phyloP scores from a whole-genome alignment of 129 eudicot genomes.

The Flaveria sonorensis region DNA sequence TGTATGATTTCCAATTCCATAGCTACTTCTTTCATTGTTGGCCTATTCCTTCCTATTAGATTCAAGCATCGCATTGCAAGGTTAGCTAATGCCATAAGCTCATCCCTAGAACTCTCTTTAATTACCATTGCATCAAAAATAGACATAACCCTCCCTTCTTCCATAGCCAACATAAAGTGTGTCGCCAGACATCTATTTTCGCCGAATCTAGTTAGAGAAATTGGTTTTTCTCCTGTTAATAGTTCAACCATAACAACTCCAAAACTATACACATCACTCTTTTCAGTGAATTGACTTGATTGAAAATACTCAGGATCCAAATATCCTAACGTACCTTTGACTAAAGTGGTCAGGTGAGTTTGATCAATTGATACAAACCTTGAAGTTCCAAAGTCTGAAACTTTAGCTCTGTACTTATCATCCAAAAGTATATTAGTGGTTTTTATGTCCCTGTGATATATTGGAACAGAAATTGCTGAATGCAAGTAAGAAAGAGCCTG shows the following conservation, averaged over 20 bases:
- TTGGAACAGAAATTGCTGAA: constrained; percentile 27
- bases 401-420: constrained; percentile 30
- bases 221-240: constrained; percentile 23
- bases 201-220: constrained; percentile 12
- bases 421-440: constrained; percentile 35
- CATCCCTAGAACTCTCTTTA: constrained; percentile 12
- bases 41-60: no score
- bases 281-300: constrained; percentile 27
- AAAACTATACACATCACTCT: constrained; percentile 34
- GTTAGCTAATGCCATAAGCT: no score
- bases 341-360: constrained; percentile 29
- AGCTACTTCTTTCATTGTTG: no score
- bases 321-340: constrained; percentile 37
- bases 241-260: constrained; percentile 35
- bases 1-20: no score
- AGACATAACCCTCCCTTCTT: constrained; percentile 22
- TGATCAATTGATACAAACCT: constrained; percentile 25
- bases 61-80: no score
- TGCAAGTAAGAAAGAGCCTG: constrained; percentile 27
- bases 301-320: constrained; percentile 34
- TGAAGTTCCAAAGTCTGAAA: constrained; percentile 37
- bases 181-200: constrained; percentile 6
- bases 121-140: constrained; percentile 21
- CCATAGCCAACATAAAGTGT: constrained; percentile 21
- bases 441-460: constrained; percentile 36